Evolutionary conservation across 345 rosid genomes (phyloP), one percentile per base, ranked within the genome.

Genomic region (Eucalyptus urophylla): DNA sequence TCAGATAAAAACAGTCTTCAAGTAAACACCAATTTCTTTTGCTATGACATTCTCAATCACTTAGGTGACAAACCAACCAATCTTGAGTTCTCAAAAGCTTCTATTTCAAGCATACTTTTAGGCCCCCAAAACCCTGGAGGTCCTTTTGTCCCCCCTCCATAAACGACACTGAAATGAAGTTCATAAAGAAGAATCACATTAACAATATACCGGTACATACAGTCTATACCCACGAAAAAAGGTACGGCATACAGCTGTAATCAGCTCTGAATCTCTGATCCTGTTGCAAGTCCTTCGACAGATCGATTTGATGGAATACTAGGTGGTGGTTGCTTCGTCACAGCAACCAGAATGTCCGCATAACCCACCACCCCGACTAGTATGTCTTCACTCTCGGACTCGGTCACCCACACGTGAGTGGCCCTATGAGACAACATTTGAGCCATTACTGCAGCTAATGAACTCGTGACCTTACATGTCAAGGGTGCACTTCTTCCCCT

Each of bases 351-450:
- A 89, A 98, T 98, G 89, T 98, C 99, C 0, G 95, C 97, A 88
- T 96, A 98, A 4, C 99, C 97, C 2, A 98, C 96, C 80, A 97
- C 96, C 43, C 99, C 99, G 8, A 96, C 99, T 56, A 97, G 90
- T 88, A 95, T 89, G 90, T 98, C 99, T 12, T 97, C 99, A 11
- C 90, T 92, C 15, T 95, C 98, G 21, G 94, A 95, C 88, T 97
- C 96, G 0, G 96, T 98, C 87, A 97, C 99, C 99, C 99, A 98
- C 50, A 98, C 97, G 88, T 97, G 99, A 60, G 99, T 95, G 50
- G 97, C 99, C 88, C 99, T 91, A 88, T 98, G 99, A 88, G 99
- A 97, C 24, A 97, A 94, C 99, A 98, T 98, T 89, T 98, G 99
- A 87, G 99, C 98, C 99, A 98, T 98, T 8, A 98, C 98, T 3